Evolutionary conservation across 1,284 basidiomycete species (phyloP).

Genomic region (Pisolithus thermaeus): DNA sequence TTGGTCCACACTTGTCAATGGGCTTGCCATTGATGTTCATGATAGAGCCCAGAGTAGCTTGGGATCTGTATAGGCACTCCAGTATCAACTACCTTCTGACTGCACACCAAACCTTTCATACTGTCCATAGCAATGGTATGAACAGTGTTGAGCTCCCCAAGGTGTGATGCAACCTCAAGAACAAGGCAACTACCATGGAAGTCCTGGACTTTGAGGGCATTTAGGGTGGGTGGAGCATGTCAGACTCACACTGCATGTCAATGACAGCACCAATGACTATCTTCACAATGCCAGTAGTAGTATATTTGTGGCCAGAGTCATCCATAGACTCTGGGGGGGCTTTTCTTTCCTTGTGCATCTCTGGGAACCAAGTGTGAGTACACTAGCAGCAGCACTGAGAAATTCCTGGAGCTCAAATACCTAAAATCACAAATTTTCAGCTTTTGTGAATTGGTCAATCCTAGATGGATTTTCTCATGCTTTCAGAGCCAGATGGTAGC

Average conservation of each 20-base stretch:
- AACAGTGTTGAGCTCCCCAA: slow-evolving; percentile 93
- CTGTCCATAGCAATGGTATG: slow-evolving; percentile 98
- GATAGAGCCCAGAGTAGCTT: slow-evolving; percentile 91
- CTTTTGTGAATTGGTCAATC: too few species aligned
- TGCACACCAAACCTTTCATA: slow-evolving; percentile 99
- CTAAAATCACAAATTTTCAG: too few species aligned
- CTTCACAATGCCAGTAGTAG: slow-evolving; percentile 74
- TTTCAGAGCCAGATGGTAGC: too few species aligned
- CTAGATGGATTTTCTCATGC: too few species aligned
- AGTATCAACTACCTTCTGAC: slow-evolving; percentile 97
- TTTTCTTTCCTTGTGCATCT: too few species aligned
- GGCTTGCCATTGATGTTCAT: slow-evolving; percentile 99
- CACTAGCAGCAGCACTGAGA: too few species aligned
- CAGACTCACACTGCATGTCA: slow-evolving; percentile 92
- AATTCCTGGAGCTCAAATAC: too few species aligned
- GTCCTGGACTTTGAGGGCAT: slow-evolving; percentile 95
- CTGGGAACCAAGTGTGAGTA: too few species aligned
- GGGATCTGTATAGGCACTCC: slow-evolving; percentile 95
- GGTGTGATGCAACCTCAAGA: slow-evolving; percentile 93
- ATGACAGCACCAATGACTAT: slow-evolving; percentile 98
- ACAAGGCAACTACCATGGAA: slow-evolving; percentile 91
- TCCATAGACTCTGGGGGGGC: too few species aligned
- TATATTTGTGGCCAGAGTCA: too few species aligned
- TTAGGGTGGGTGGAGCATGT: slow-evolving; percentile 91
- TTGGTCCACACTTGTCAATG: slow-evolving; percentile 98